Evolutionary conservation across 495 filamentous ascomycete species (phyloP).

Genomic region (Friedmanniomyces endolithicus): DNA sequence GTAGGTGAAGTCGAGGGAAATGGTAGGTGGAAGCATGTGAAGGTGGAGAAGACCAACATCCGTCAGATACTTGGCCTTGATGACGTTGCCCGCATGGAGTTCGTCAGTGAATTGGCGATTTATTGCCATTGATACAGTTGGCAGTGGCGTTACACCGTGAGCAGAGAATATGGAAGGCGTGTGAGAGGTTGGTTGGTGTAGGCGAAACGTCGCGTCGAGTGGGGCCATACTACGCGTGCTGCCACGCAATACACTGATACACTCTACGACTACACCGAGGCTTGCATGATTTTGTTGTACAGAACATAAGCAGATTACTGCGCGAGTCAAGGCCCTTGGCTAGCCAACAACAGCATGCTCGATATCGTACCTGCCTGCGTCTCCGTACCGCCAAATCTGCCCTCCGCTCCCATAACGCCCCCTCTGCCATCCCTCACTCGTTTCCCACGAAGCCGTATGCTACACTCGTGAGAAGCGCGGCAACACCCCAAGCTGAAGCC

Average conservation of each 20-base stretch:
- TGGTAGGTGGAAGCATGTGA: background rate
- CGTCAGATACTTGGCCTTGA: background rate
- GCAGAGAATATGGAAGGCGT: too few relatives aligned
- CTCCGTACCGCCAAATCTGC: background rate
- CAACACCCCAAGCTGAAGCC: slow-evolving; percentile 56
- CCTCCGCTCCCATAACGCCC: background rate
- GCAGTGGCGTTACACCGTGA: too few relatives aligned
- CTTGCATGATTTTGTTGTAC: too few relatives aligned
- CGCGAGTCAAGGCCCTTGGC: too few relatives aligned
- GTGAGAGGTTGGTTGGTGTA: too few relatives aligned
- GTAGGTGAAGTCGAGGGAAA: background rate
- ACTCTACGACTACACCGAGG: too few relatives aligned
- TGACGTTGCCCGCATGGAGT: background rate
- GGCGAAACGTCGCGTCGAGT: too few relatives aligned
- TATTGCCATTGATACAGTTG: too few relatives aligned
- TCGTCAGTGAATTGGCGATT: background rate
- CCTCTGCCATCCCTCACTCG: slow-evolving; percentile 29
- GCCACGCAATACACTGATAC: too few relatives aligned
- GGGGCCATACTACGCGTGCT: too few relatives aligned
- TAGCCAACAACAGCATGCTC: too few relatives aligned
- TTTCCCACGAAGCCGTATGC: slow-evolving; percentile 49
- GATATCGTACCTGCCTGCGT: background rate
- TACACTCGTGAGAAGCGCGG: slow-evolving; percentile 45
- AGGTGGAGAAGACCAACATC: background rate
- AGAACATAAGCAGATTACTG: too few relatives aligned